Evolutionary conservation across 495 filamentous ascomycete species (phyloP), one percentile per base, ranked within the genome.

Genomic region (Evernia prunastri): DNA sequence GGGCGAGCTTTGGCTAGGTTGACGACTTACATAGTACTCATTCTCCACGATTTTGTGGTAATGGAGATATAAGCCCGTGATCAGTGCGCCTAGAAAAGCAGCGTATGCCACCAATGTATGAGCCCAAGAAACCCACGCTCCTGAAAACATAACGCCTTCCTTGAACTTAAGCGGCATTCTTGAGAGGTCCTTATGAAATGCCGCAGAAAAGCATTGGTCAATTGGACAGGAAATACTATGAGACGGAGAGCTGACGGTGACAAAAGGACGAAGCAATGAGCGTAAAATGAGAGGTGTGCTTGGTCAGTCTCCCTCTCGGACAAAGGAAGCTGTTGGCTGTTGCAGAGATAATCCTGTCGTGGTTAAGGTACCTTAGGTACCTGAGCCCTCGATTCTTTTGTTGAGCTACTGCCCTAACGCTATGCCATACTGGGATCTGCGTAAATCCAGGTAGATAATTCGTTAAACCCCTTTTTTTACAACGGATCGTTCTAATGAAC

Each of bases 41-140:
- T 99, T 99, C 75, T 96, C 81, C 25, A 99, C 95, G 61, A 99
- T 99, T 81, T 97, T 97, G 68, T 87, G 84, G 75, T 92, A 97
- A 76, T 99, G 95, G 56, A 99, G 79, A 59, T 79, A 86, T 72
- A 88, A 75, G 70, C 95, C 95, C 66, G 96, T 86, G 58, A 94
- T 72, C 66, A 99, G 78, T 60, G 95, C 95, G 72, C 92, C 91
- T 51, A 97, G 70, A 75, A 99, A 99, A 53, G 92, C 95, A 65
- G 86, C 85, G 70, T 96, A 97, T 43, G 93, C 94, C 60, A 88
- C 79, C 54, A 80, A 72, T 17, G 95, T 97, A 77, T 99, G 95
- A 54, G 85, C 72, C 85, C 88, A 94, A 29, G 92, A 87, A 62
- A 99, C 79, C 92, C 91, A 97, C 82, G 89, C 89, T 68, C 91